Evolutionary conservation across 2,329 filamentous ascomycete genomes (phyloP).

Genomic region (Cordyceps cicadae): DNA sequence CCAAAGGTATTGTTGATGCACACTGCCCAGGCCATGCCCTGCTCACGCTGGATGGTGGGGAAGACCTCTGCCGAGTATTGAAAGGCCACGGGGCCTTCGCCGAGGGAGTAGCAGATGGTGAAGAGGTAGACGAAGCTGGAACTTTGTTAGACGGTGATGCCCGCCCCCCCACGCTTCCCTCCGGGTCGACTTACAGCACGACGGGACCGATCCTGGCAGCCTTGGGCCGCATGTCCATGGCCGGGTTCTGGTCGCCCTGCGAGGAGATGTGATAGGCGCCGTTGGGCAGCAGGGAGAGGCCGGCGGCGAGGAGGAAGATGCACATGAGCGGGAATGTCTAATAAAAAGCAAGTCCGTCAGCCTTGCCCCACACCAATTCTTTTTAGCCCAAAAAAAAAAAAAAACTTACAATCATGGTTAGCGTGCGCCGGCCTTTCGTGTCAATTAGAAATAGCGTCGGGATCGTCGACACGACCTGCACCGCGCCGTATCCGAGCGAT

Average conservation of each 20-base stretch:
- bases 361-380: too few relatives aligned
- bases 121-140: conserved; percentile 22
- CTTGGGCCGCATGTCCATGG: conserved; percentile 12
- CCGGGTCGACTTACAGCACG: conserved; percentile 12
- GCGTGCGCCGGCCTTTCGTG: conserved; percentile 20
- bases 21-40: conserved; percentile 59
- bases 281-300: conserved; percentile 18
- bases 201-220: conserved; percentile 16
- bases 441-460: conserved; percentile 24
- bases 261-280: conserved; percentile 6
- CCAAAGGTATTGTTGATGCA: conserved; percentile 23
- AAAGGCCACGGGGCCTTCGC: conserved; percentile 59
- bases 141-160: too few relatives aligned
- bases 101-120: conserved; percentile 21
- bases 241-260: conserved; percentile 13
- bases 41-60: conserved; percentile 56
- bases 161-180: too few relatives aligned
- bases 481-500: conserved; percentile 36
- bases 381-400: too few relatives aligned
- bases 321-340: conserved; percentile 22
- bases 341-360: conserved; percentile 13
- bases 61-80: conserved; percentile 59
- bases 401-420: conserved; percentile 18
- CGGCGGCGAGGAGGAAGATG: conserved; percentile 20
- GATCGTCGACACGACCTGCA: conserved; percentile 34